Evolutionary conservation across 164 flowering plant genomes (phyloP).

Genomic region (Cinnamomum micranthum): DNA sequence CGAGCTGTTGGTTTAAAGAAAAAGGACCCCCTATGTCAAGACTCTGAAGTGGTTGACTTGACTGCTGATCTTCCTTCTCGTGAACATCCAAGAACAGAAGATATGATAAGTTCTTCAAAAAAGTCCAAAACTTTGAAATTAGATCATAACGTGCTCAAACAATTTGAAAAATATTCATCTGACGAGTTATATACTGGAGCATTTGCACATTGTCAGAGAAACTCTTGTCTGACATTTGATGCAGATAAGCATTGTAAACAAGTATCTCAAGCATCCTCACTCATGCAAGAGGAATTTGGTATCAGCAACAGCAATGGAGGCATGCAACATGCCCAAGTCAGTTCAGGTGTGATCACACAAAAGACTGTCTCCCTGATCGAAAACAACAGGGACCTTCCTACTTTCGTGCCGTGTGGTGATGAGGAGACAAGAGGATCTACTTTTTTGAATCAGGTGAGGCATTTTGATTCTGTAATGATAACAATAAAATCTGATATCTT

Average conservation of each 20-base stretch:
- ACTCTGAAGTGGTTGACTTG: slow-evolving; percentile 33
- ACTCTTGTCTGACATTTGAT: slow-evolving; percentile 1
- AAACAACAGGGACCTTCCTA: slow-evolving; percentile 21
- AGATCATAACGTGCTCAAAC: slow-evolving; percentile 17
- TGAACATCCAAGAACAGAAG: slow-evolving; percentile 27
- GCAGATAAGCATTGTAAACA: slow-evolving; percentile 20
- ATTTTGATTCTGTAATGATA: not conserved
- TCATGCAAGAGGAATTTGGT: not conserved
- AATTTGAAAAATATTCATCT: slow-evolving; percentile 5
- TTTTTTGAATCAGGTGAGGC: slow-evolving; percentile 68
- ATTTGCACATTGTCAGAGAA: slow-evolving; percentile 9
- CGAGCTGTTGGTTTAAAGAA: slow-evolving; percentile 7
- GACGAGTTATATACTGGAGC: slow-evolving; percentile 11
- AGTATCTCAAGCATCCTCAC: slow-evolving; percentile 14
- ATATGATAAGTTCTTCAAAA: slow-evolving; percentile 35
- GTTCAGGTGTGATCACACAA: slow-evolving; percentile 3
- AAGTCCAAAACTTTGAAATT: slow-evolving; percentile 31
- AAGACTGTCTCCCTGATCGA: slow-evolving; percentile 13
- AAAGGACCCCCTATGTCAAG: slow-evolving; percentile 15
- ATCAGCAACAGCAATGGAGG: slow-evolving; percentile 4
- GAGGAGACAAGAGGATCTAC: slow-evolving; percentile 60
- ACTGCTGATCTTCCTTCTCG: slow-evolving; percentile 23
- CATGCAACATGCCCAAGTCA: slow-evolving; percentile 17
- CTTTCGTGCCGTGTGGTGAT: slow-evolving; percentile 21
- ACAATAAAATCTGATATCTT: too few relatives aligned